Conservation (phyloP, 768 basidiomycete genomes). For the Lactarius deliciosus region DNA sequence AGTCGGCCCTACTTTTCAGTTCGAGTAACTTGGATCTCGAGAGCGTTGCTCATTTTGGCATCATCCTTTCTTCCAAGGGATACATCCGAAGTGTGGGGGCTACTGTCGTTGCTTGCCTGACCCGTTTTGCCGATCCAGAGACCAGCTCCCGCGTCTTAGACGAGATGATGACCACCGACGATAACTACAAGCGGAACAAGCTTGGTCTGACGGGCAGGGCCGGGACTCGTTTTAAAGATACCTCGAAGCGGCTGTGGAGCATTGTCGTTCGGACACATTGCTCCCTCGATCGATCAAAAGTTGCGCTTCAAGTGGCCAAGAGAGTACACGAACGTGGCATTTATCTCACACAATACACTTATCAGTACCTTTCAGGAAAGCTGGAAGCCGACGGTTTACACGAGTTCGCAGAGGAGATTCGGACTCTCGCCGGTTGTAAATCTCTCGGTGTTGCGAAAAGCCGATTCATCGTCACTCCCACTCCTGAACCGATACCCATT, state of each 20-base stretch:
- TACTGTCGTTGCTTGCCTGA: slow-evolving; percentile 40
- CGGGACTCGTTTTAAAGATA: slow-evolving; percentile 8
- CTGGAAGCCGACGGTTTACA: slow-evolving; percentile 28
- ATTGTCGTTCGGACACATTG: slow-evolving; percentile 45
- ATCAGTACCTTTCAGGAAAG: slow-evolving; percentile 36
- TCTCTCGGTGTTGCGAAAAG: slow-evolving; percentile 14
- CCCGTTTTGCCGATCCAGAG: slow-evolving; percentile 43
- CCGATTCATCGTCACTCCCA: background rate
- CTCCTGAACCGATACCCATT: background rate
- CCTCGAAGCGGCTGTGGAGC: slow-evolving; percentile 35
- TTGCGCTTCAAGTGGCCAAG: slow-evolving; percentile 50
- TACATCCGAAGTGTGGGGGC: slow-evolving; percentile 32
- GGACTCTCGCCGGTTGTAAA: background rate
- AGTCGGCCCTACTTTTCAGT: slow-evolving; percentile 38
- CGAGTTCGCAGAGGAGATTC: slow-evolving; percentile 7
- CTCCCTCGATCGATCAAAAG: slow-evolving; percentile 38
- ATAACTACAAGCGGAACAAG: slow-evolving; percentile 27
- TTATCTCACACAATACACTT: slow-evolving; percentile 40
- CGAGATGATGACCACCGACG: slow-evolving; percentile 34
- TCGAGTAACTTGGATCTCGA: slow-evolving; percentile 36
- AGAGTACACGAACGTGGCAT: slow-evolving; percentile 35
- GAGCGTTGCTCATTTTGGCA: slow-evolving; percentile 45
- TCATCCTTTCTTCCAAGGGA: slow-evolving; percentile 49
- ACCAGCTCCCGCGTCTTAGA: slow-evolving; percentile 42
- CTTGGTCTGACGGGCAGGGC: background rate